Conservation (phyloP, 305 asterid species). For the Solanum hybrid region DNA sequence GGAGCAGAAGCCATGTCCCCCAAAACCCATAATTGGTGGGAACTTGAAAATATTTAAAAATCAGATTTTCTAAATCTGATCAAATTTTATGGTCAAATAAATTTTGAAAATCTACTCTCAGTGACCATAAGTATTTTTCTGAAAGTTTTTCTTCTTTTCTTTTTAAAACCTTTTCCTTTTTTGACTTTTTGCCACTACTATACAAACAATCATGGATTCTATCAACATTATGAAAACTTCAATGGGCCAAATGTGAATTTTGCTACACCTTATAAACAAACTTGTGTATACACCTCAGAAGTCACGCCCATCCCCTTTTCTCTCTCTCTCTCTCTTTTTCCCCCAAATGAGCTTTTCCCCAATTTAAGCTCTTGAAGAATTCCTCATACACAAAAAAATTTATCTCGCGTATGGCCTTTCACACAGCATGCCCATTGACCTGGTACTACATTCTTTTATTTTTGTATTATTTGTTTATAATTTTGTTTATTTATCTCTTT, state of each 20-base stretch:
- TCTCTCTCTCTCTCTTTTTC: background rate
- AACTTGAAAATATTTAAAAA: background rate
- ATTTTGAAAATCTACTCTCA: background rate
- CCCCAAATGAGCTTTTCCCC: constrained; percentile 11
- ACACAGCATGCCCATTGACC: background rate
- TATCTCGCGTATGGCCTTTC: background rate
- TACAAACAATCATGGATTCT: background rate
- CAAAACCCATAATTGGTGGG: background rate
- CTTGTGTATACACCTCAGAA: background rate
- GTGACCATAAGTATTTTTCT: background rate
- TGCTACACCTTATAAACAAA: background rate
- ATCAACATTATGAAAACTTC: background rate
- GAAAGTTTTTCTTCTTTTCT: background rate
- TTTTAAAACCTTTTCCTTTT: background rate
- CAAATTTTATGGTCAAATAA: background rate
- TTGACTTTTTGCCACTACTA: background rate
- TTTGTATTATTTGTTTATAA: background rate
- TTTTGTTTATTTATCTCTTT: background rate
- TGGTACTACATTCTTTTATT: constrained; percentile 4
- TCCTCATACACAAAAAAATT: background rate
- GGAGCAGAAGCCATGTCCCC: background rate
- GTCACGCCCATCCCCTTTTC: background rate
- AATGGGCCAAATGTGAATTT: background rate
- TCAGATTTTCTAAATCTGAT: background rate
- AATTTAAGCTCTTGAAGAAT: background rate